These are phyloP conservation scores for Aspergillus texensis DNA, from an alignment of 2,329 filamentous ascomycete species.

Conservation along the genomic window DNA sequence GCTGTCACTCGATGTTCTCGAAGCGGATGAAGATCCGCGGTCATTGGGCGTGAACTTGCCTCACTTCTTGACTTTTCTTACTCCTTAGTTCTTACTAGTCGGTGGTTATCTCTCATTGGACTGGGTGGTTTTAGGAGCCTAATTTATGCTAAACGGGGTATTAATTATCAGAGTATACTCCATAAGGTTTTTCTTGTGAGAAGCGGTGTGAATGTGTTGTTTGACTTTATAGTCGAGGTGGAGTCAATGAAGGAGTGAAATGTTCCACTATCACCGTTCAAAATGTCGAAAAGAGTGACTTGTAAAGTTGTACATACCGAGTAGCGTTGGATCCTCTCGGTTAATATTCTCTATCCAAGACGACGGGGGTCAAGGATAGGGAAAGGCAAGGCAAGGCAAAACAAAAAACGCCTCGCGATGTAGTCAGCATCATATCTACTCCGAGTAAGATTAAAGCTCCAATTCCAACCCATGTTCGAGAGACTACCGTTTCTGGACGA, in stretches of 20 bases:
- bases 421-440: background rate
- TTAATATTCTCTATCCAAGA: background rate
- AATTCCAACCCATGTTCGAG: background rate
- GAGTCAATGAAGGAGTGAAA: background rate
- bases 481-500: slow-evolving; percentile 1
- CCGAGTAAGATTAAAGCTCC: background rate
- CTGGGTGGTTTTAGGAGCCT: background rate
- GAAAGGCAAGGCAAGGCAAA: background rate
- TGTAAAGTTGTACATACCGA: background rate
- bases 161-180: background rate
- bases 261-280: background rate
- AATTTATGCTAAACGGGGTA: background rate
- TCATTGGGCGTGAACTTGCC: slow-evolving; percentile 28
- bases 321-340: background rate
- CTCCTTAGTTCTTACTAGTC: no score
- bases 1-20: slow-evolving; percentile 28
- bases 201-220: slow-evolving; percentile 3
- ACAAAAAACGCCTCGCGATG: background rate
- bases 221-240: background rate
- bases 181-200: background rate
- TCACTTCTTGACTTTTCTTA: slow-evolving; percentile 24
- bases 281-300: background rate
- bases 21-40: slow-evolving; percentile 17
- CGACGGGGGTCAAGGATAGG: no score
- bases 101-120: no score